Percentiles rank a stretch among this genome's conserved stretches.
Evolutionary conservation across 75 land plant species (phyloP).

Genomic region (Picea glauca): DNA sequence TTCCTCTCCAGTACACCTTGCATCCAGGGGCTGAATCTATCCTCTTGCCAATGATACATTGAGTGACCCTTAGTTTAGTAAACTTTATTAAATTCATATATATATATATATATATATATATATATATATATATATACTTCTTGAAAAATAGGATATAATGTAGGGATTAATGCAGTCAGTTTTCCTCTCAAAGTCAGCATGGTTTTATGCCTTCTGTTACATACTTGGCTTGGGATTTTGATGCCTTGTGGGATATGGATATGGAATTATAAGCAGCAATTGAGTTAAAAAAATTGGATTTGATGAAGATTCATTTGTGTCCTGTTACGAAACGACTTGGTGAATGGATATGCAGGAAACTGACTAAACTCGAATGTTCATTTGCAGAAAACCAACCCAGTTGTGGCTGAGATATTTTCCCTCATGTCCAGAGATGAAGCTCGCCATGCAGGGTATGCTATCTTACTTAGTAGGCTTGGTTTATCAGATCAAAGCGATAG

Average conservation of each 20-base stretch:
- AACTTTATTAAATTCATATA: too few species aligned
- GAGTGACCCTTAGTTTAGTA: too few species aligned
- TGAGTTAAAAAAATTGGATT: neutral
- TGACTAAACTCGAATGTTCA: neutral
- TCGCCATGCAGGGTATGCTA: slow-evolving; percentile 91
- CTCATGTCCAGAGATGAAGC: slow-evolving; percentile 99
- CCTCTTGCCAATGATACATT: too few species aligned
- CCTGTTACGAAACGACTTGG: neutral
- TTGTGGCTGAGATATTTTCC: slow-evolving; percentile 97
- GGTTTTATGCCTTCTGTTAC: neutral
- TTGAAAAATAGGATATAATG: too few species aligned
- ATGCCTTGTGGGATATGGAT: neutral
- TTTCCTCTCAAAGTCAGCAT: neutral
- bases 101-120: too few species aligned
- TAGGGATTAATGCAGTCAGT: neutral
- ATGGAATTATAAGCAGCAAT: neutral
- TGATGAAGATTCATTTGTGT: neutral
- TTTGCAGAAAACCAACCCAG: slow-evolving; percentile 94
- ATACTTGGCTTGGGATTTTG: neutral
- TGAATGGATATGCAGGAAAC: neutral
- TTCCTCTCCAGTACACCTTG: too few species aligned
- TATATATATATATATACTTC: too few species aligned
- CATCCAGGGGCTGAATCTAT: too few species aligned
- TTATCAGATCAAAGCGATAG: neutral
- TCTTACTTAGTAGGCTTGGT: neutral